Evolutionary conservation across 768 basidiomycete genomes (phyloP).

Genomic region (Kwoniella shandongensis): DNA sequence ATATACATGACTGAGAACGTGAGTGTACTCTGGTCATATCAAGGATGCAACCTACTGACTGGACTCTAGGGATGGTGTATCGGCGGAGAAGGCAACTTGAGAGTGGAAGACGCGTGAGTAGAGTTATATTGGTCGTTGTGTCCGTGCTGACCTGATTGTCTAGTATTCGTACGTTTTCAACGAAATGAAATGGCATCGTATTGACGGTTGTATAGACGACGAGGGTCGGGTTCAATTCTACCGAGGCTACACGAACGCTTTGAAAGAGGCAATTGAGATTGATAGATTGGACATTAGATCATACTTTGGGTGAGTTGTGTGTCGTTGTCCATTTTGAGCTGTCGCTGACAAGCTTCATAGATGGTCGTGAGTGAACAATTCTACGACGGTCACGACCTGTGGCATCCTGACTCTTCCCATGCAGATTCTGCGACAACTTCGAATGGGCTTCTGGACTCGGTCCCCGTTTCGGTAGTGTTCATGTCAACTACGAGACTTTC

Average conservation of each 20-base stretch:
- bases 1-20: slow-evolving; percentile 51
- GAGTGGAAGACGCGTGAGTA: slow-evolving; percentile 37
- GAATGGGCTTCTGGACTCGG: slow-evolving; percentile 41
- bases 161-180: slow-evolving; percentile 15
- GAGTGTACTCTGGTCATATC: slow-evolving; percentile 2
- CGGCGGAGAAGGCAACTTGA: slow-evolving; percentile 32
- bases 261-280: slow-evolving; percentile 35
- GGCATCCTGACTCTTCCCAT: not conserved
- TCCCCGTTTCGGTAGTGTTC: slow-evolving; percentile 42
- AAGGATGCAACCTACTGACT: not conserved
- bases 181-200: not conserved
- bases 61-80: slow-evolving; percentile 8
- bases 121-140: no score
- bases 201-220: slow-evolving; percentile 37
- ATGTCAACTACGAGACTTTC: slow-evolving; percentile 40
- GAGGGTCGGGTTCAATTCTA: slow-evolving; percentile 40
- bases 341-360: not conserved
- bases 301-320: slow-evolving; percentile 31
- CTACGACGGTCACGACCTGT: no score
- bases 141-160: no score
- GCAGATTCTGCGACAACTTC: slow-evolving; percentile 39
- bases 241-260: slow-evolving; percentile 31
- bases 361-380: slow-evolving; percentile 31
- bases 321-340: not conserved
- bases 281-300: slow-evolving; percentile 44